Conservation (phyloP, 108 stramenopile genomes). For the Nitzschia putrida region DNA sequence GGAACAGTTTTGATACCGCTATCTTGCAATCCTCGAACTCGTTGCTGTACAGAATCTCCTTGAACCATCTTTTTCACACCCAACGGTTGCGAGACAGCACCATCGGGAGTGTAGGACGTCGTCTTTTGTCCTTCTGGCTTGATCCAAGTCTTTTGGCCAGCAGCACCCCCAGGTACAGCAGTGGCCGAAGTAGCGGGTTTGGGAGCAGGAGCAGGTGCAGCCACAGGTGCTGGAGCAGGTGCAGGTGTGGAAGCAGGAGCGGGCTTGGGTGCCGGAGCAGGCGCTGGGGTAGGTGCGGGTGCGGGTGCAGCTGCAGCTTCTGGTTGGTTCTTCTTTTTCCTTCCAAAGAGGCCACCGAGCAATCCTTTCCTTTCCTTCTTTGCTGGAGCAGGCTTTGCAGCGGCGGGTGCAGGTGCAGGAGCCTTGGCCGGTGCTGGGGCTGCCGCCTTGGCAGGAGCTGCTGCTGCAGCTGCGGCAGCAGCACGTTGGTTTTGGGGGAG, state of each 20-base stretch:
- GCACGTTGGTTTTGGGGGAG: slow-evolving; percentile 11
- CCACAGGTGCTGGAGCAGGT: slow-evolving; percentile 12
- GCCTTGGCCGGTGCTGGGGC: background rate
- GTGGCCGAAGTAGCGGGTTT: slow-evolving; percentile 14
- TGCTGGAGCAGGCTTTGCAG: background rate
- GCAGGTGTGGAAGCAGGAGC: slow-evolving; percentile 14
- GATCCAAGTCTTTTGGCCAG: slow-evolving; percentile 20
- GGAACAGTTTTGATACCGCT: slow-evolving; percentile 23
- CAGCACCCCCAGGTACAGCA: slow-evolving; percentile 8
- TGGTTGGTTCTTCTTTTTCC: background rate
- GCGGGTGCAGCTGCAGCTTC: slow-evolving; percentile 7
- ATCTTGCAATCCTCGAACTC: slow-evolving; percentile 18
- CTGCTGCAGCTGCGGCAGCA: background rate
- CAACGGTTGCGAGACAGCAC: slow-evolving; percentile 11
- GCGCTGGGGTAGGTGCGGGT: slow-evolving; percentile 25
- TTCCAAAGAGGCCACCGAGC: slow-evolving; percentile 4
- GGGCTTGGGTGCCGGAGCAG: slow-evolving; percentile 15
- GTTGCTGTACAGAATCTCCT: slow-evolving; percentile 17
- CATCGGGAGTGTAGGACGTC: slow-evolving; percentile 10
- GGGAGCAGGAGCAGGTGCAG: slow-evolving; percentile 21
- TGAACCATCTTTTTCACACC: slow-evolving; percentile 24
- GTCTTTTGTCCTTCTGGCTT: slow-evolving; percentile 24
- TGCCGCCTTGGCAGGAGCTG: slow-evolving; percentile 9
- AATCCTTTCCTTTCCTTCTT: slow-evolving; percentile 6
- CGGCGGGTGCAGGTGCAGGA: background rate